Evolutionary conservation across 345 rosid species (phyloP), one percentile per base, ranked within the genome.

Genomic region (Viola odorata): DNA sequence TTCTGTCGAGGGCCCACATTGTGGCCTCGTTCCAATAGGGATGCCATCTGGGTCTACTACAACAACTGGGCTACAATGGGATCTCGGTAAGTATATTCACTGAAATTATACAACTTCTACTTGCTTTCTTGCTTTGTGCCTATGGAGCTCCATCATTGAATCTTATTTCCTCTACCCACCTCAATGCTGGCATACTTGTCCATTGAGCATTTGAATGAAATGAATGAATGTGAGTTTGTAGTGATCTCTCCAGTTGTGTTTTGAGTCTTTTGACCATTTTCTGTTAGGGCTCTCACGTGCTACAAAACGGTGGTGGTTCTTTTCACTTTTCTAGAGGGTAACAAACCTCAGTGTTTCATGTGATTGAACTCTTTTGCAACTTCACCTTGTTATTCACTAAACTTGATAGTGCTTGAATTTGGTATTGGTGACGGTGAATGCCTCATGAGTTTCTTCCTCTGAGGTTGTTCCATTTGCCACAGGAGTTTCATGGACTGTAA

Each of bases 11-110:
- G 99, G 98, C 7, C 96, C 99, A 2, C 85, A 91, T 58, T 95
- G 99, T 41, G 98, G 99, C 37, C 91, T 95, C 57, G 67, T 95
- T 62, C 99, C 99, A 0, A 57, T 95, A 49, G 98, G 98, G 42
- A 57, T 61, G 70, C 87, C 91, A 32, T 85, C 98, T 11, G 69
- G 69, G 41, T 73, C 77, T 54, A 86, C 94, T 64, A 82, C 98
- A 5, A 88, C 97, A 3, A 82, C 89, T 0, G 99, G 98, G 50
- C 98, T 95, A 55, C 71, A 64, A 37, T 95, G 99, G 99, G 80
- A 95, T 79, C 90, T 91, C 11, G 59, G 99, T 95, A 77, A 85
- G 96, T 72, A 7, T 57, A 63, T 54, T 51, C 12, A 7, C 3
- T 37, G 11, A 13, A 56, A 49, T 58, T 63, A 54, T 44, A 23